These are phyloP conservation scores for Schwanniomyces pseudopolymorphus DNA, from an alignment of 805 yeast genomes.

Conservation along the genomic window DNA sequence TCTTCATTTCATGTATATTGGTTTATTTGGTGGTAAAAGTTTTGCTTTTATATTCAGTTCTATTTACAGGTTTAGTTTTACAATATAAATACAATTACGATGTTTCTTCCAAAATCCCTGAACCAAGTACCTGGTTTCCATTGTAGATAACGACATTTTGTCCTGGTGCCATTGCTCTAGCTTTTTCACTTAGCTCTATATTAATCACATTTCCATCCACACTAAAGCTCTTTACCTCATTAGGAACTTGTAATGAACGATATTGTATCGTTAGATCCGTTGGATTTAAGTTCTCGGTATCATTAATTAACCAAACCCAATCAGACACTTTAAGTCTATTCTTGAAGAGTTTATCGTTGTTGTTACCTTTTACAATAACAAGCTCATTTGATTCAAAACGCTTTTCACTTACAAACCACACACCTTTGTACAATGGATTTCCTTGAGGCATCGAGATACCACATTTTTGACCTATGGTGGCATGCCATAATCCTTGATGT, in stretches of 20 bases:
- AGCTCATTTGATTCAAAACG: slow-evolving; percentile 63
- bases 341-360: slow-evolving; percentile 55
- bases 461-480: slow-evolving; percentile 89
- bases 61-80: background rate
- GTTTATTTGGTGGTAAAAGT: background rate
- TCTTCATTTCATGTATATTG: slow-evolving; percentile 2
- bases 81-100: background rate
- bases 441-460: slow-evolving; percentile 89
- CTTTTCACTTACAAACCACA: slow-evolving; percentile 86
- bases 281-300: slow-evolving; percentile 3
- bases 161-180: slow-evolving; percentile 86
- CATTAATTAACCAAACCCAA: slow-evolving; percentile 48
- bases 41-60: background rate
- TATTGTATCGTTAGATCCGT: slow-evolving; percentile 54
- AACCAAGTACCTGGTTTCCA: slow-evolving; percentile 66
- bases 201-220: slow-evolving; percentile 17
- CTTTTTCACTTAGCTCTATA: slow-evolving; percentile 43
- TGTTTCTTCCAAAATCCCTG: slow-evolving; percentile 25
- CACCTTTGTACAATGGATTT: slow-evolving; percentile 67
- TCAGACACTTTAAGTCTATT: slow-evolving; percentile 40
- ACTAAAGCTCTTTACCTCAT: slow-evolving; percentile 25
- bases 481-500: slow-evolving; percentile 89
- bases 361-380: slow-evolving; percentile 71
- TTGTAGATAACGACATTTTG: slow-evolving; percentile 78
- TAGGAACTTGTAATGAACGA: slow-evolving; percentile 69